phyloP scores from a whole-genome alignment of 2,329 filamentous ascomycete genomes.

The Fusarium sp. region DNA sequence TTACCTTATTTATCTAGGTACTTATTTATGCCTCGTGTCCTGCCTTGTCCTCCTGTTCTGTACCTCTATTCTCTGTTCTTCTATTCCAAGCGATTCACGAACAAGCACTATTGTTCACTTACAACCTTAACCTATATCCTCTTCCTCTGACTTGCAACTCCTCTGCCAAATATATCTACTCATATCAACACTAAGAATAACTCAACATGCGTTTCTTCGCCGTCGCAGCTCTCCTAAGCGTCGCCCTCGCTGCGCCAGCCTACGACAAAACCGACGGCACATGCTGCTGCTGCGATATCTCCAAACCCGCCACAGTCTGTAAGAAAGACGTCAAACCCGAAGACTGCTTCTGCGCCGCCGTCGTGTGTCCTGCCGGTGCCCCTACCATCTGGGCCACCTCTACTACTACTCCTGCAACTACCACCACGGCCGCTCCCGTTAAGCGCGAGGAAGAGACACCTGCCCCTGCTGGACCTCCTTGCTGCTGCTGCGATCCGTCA shows the following conservation, averaged over 20 bases:
- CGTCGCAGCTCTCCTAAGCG: constrained; percentile 39
- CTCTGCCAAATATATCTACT: not conserved
- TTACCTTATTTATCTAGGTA: not conserved
- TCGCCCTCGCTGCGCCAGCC: constrained; percentile 37
- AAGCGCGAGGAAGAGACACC: constrained; percentile 20
- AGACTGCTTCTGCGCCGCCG: constrained; percentile 46
- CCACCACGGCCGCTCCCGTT: not conserved
- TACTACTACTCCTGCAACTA: not conserved
- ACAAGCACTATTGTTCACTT: constrained; percentile 14
- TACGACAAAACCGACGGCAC: constrained; percentile 15
- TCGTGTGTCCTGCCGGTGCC: constrained; percentile 40
- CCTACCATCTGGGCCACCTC: constrained; percentile 23
- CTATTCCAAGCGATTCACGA: constrained; percentile 13
- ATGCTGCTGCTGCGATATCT: constrained; percentile 53
- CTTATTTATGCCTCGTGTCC: constrained; percentile 1
- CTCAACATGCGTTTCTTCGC: constrained; percentile 43
- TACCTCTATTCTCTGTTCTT: not conserved
- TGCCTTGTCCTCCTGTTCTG: constrained; percentile 1
- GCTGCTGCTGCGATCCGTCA: constrained; percentile 42
- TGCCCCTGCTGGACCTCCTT: constrained; percentile 13
- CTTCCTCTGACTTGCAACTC: not conserved
- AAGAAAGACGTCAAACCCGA: constrained; percentile 13
- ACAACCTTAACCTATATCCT: not conserved
- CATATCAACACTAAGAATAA: not conserved
- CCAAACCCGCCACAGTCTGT: constrained; percentile 43